phyloP scores from a whole-genome alignment of 352 stramenopile genomes.

The Blastocystis sp. region DNA sequence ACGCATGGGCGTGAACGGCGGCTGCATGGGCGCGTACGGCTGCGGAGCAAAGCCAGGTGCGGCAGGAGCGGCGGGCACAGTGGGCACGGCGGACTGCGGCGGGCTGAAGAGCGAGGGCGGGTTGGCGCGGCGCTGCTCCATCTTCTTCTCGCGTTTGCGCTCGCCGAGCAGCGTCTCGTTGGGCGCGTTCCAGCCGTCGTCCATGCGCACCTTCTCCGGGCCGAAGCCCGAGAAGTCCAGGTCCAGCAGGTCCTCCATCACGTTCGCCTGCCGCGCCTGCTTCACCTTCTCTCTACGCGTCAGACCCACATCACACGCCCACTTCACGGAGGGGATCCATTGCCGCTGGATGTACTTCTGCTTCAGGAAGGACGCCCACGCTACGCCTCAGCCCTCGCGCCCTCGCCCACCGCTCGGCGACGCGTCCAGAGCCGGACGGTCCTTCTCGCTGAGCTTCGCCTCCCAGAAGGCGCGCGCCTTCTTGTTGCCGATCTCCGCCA shows the following conservation, averaged over 20 bases:
- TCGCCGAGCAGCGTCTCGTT: neutral
- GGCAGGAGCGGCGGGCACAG: neutral
- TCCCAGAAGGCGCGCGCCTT: constrained; percentile 61
- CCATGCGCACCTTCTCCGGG: constrained; percentile 28
- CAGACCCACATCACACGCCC: neutral
- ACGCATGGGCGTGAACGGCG: neutral
- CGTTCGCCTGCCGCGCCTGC: constrained; percentile 12
- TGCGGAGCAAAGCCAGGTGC: neutral
- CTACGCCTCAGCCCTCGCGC: neutral
- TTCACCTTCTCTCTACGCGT: constrained; percentile 12
- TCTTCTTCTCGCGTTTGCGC: neutral
- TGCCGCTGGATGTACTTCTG: constrained; percentile 59
- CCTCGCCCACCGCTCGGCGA: neutral
- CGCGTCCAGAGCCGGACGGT: constrained; percentile 2
- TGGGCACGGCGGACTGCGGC: neutral
- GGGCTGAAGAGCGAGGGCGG: neutral
- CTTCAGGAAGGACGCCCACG: constrained; percentile 37
- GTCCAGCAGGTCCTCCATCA: constrained; percentile 61
- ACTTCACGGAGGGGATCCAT: constrained; percentile 47
- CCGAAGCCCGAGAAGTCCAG: constrained; percentile 58
- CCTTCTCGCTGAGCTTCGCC: neutral
- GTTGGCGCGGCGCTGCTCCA: neutral
- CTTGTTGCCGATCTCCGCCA: constrained; percentile 61
- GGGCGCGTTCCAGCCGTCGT: constrained; percentile 35
- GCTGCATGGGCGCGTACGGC: neutral